Conservation (phyloP, 2,329 filamentous ascomycete species). For the Catunica adiposa region DNA sequence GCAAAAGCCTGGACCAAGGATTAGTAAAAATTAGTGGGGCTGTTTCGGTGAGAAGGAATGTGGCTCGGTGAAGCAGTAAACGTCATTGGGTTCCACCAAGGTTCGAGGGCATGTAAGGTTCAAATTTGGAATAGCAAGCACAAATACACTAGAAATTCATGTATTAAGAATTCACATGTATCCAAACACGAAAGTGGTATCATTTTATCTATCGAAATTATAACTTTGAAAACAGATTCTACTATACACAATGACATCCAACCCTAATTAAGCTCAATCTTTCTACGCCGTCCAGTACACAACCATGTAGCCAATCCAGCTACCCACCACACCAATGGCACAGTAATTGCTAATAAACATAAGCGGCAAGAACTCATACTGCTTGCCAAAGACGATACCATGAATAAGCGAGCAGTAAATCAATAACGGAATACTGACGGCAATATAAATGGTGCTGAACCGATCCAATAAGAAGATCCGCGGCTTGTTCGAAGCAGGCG, state of each 20-base stretch:
- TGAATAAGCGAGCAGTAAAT: slow-evolving; percentile 78
- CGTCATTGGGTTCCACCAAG: background rate
- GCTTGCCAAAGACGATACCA: slow-evolving; percentile 62
- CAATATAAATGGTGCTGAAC: slow-evolving; percentile 78
- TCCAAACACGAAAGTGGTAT: slow-evolving; percentile 6
- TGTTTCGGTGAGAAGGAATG: slow-evolving; percentile 2
- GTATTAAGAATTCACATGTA: background rate
- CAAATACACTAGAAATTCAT: background rate
- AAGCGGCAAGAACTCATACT: slow-evolving; percentile 76
- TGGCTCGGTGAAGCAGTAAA: background rate
- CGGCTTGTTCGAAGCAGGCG: slow-evolving; percentile 63
- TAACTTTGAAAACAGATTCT: background rate
- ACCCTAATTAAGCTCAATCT: background rate
- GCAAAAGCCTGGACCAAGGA: slow-evolving; percentile 6
- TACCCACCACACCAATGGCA: slow-evolving; percentile 84
- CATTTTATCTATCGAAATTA: slow-evolving; percentile 11
- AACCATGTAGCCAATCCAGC: slow-evolving; percentile 86
- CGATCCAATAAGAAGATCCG: slow-evolving; percentile 82
- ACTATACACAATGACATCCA: background rate
- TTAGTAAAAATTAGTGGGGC: background rate
- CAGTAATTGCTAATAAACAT: slow-evolving; percentile 97
- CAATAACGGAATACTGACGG: slow-evolving; percentile 75
- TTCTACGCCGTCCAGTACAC: slow-evolving; percentile 57
- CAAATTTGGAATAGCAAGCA: background rate
- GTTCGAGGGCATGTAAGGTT: too few relatives aligned